These are phyloP conservation scores for Psilocybe cubensis DNA, from an alignment of 768 basidiomycete genomes.

Conservation along the genomic window DNA sequence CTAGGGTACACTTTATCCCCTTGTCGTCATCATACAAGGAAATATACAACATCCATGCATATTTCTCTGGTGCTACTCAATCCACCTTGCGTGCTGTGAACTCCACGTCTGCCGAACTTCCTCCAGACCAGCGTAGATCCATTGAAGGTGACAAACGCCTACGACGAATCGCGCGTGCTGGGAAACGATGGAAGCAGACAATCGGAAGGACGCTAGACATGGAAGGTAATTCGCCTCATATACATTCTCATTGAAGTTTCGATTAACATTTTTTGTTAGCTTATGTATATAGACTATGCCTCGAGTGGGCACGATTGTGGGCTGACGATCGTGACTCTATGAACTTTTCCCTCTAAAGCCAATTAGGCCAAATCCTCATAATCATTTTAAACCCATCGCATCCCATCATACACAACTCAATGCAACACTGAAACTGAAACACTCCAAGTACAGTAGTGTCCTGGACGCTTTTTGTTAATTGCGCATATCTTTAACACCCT, in stretches of 20 bases:
- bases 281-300: conserved; percentile 84
- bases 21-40: conserved; percentile 86
- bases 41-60: conserved; percentile 92
- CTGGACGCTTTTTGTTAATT: not conserved
- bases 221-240: conserved; percentile 67
- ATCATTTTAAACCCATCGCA: not conserved
- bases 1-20: conserved; percentile 94
- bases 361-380: not conserved
- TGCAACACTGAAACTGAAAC: not conserved
- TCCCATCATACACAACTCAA: not conserved
- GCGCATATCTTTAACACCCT: not conserved
- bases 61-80: conserved; percentile 84
- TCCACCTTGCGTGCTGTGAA: conserved; percentile 59
- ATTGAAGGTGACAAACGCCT: conserved; percentile 73
- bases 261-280: conserved; percentile 41
- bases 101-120: conserved; percentile 41
- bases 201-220: conserved; percentile 86
- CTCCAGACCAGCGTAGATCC: conserved; percentile 37
- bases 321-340: conserved; percentile 84
- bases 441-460: not conserved
- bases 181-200: conserved; percentile 91
- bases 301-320: conserved; percentile 88
- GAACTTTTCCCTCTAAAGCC: conserved; percentile 34
- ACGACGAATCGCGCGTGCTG: conserved; percentile 84
- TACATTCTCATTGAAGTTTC: not conserved